Base-by-base conservation (phyloP, 768 basidiomycete genomes). In the Hirschioporus abietinus region DNA sequence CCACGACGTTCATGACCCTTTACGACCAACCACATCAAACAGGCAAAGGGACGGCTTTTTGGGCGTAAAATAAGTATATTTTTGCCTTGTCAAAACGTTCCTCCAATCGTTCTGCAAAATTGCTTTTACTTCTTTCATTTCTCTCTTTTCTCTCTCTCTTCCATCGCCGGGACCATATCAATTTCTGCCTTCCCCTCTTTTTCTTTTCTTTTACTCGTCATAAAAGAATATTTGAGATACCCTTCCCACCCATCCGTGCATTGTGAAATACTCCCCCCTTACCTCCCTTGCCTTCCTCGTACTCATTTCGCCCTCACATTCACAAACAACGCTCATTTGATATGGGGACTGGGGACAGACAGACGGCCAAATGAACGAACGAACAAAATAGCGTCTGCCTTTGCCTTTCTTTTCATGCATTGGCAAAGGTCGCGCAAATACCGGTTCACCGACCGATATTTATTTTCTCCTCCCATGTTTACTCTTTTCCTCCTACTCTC, bases 241-340 rank as follows among this genome's bases (percentile, higher is more conserved):
- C 42, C 42, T 52, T 12, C 30, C 30, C 42, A 2, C 15, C 42
- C 20, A 3, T 12, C 42, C 42, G 42, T 52, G 42, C 42, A 52
- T 52, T 52, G 42, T 52, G 42, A 52, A 52, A 2, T 52, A 6
- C 42, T 52, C 42, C 12, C 12, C 42, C 30, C 30, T 30, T 15
- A 52, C 12, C 42, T 61, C 20, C 23, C 15, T 25, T 24, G 15
- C 23, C 2, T 23, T 34, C 9, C 60, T 24, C 60, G 60, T 34
- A 12, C 23, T 61, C 30, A 30, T 30, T 23, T 61, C 12, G 15
- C 10, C 60, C 3, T 61, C 30, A 25, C 60, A 25, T 61, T 61
- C 60, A 34, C 24, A 25, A 61, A 15, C 60, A 17, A 61, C 60
- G 30, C 60, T 61, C 60, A 61, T 61, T 61, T 61, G 60, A 61